A percentile compares a stretch with the other conserved stretches of the same genome.
Conservation (phyloP, 805 yeast genomes). For the Saccharomycopsis fibuligera region DNA sequence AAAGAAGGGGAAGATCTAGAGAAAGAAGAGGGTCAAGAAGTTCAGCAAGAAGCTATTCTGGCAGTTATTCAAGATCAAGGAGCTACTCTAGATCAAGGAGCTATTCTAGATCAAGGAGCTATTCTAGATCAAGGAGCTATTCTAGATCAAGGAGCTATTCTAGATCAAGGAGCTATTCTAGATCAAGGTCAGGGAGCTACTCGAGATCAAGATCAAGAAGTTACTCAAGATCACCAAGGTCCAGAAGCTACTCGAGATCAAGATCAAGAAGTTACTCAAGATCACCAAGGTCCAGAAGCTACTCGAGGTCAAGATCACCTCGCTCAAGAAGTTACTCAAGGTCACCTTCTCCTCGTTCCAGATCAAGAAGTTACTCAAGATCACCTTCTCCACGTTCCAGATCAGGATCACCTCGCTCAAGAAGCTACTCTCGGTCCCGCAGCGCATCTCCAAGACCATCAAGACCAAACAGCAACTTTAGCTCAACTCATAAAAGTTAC, state of each 20-base stretch:
- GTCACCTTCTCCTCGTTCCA: neutral
- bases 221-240: neutral
- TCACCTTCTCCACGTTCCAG: neutral
- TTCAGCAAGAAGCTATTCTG: neutral
- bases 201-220: neutral
- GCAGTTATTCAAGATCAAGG: neutral
- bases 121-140: neutral
- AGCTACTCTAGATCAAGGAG: neutral
- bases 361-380: neutral
- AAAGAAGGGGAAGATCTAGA: neutral
- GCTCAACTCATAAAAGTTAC: neutral
- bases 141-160: neutral
- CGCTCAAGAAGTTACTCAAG: neutral
- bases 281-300: neutral
- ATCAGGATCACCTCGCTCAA: neutral
- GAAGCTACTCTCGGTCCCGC: neutral
- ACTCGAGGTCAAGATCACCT: neutral
- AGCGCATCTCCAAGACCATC: neutral
- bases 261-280: neutral
- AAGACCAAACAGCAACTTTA: neutral
- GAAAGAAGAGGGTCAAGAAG: neutral
- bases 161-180: neutral
- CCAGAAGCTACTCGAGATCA: conserved; percentile 1
- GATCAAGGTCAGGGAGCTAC: neutral
- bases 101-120: neutral